Base-by-base conservation (phyloP, 1,284 basidiomycete genomes). In the Ceratobasidium papillatum region DNA sequence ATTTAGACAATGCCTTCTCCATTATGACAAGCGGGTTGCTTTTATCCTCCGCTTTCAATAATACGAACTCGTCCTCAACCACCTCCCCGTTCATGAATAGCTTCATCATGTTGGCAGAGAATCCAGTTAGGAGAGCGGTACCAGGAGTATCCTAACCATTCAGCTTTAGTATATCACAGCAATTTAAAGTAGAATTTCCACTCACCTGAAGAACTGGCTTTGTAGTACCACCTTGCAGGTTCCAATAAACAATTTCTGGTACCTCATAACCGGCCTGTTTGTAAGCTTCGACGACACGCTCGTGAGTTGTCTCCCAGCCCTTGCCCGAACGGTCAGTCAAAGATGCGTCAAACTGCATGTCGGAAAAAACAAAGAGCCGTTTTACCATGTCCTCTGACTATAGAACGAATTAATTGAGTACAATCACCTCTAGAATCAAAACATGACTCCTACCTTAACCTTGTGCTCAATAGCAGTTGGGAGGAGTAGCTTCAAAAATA, bases 271-370 rank as follows among this genome's bases (percentile, higher is more conserved):
- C 90, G 1, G 87, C 88, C 74, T 85, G 81, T 59, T 80, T 79
- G 78, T 88, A 92, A 76, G 83, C 86, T 77, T 82, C 79, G 79
- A 86, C 84, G 19, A 88, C 84, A 41, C 79, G 79, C 62, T 89
- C 85, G 78, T 92, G 86, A 66, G 87, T 90, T 30, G 91, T 91
- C 78, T 86, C 84, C 87, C 89, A 91, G 0, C 58, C 74, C 0
- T 76, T 56, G 27, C 34, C 19, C 25, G 56, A 17, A 62, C 78
- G 2, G 4, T 38, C 19, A 8, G 19, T 38, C 47, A 71, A 64
- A 63, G 83, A 81, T 2, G 75, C 73, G 79, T 93, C 89, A 76
- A 93, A 93, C 81, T 92, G 90, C 91, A 93, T 92, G 79, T 93
- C 90, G 5, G 86, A 87, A 80, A 93, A 93, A 52, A 92, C 85